Evolutionary conservation across 257 asterid species (phyloP).

Genomic region (Echites panduratus): DNA sequence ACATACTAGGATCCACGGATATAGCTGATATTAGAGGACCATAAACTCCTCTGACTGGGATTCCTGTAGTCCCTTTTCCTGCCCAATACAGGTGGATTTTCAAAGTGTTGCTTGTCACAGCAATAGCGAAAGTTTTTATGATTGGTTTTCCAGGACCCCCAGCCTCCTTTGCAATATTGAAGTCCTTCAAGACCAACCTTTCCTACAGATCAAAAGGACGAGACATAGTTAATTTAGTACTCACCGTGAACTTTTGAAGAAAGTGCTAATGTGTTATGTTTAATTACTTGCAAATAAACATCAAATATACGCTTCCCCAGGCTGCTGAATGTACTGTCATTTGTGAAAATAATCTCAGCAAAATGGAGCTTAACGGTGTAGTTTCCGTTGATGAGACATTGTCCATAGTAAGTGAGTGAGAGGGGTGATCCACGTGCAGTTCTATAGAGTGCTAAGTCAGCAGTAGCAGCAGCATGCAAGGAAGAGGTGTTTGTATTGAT

Average conservation of each 20-base stretch:
- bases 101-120: slow-evolving; percentile 50
- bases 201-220: slow-evolving; percentile 19
- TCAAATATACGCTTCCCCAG: slow-evolving; percentile 81
- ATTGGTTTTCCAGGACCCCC: slow-evolving; percentile 73
- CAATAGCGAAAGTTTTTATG: slow-evolving; percentile 43
- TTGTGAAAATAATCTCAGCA: slow-evolving; percentile 67
- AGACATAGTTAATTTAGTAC: not conserved
- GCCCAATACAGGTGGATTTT: slow-evolving; percentile 89
- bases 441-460: slow-evolving; percentile 41
- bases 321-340: slow-evolving; percentile 60
- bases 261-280: not conserved
- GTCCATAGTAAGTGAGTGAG: slow-evolving; percentile 86
- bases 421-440: slow-evolving; percentile 79
- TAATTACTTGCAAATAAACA: slow-evolving; percentile 77
- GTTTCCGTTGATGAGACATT: slow-evolving; percentile 72
- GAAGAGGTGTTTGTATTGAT: slow-evolving; percentile 37
- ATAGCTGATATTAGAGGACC: slow-evolving; percentile 91
- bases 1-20: slow-evolving; percentile 80
- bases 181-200: slow-evolving; percentile 66
- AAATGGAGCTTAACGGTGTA: slow-evolving; percentile 83
- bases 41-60: slow-evolving; percentile 75
- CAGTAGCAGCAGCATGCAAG: slow-evolving; percentile 26
- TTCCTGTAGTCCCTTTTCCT: slow-evolving; percentile 85
- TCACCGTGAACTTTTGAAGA: not conserved
- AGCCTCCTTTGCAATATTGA: slow-evolving; percentile 64